Base-by-base conservation (phyloP, 169 alveolate genomes). In the Perkinsus marinus region DNA sequence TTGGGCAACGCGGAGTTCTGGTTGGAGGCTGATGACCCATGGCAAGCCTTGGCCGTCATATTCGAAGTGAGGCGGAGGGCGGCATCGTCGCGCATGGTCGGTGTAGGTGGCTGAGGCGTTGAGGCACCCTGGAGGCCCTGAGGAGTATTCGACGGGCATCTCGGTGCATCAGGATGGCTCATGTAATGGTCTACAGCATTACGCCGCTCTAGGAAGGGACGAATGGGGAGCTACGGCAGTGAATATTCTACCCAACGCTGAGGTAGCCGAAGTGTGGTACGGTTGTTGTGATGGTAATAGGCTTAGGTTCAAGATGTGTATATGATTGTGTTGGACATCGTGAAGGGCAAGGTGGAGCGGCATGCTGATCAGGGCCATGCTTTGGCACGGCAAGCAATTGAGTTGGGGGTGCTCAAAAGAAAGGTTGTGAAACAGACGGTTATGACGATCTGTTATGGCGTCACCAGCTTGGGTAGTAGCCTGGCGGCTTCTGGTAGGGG, bases 381-480 rank as follows among this genome's bases (percentile, higher is more conserved):
- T 22, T n/a, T 89, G 91, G 69, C 39, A 90, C 5, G 34, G 79
- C 79, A 57, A 16, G 79, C 79, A 30, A 57, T 57, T 13, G 79
- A 57, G 79, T 57, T 57, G 79, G 79, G 79, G 79, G 79, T 57
- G 7, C 79, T 57, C 26, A 57, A 57, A 57, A 2, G 79, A 30
- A 97, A 96, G 91, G 97, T 97, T n/a, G 98, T 98, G 57, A 98
- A 98, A 94, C 99, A 98, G 95, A 98, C 99, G n/a, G 99, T 98
- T 37, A 98, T 98, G 99, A 98, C 99, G 41, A 97, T 98, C 38
- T 98, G 99, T 43, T 98, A 98, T 93, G 99, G 99, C 10, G 99
- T 98, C 22, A 98, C 99, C 0, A 96, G 98, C 26, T 95, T 97
- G 26, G 79, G 79, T 57, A 13, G 79, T n/a, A n/a, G n/a, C n/a